Base-by-base conservation (phyloP, 164 flowering plant species). In the Vitis labrusca region DNA sequence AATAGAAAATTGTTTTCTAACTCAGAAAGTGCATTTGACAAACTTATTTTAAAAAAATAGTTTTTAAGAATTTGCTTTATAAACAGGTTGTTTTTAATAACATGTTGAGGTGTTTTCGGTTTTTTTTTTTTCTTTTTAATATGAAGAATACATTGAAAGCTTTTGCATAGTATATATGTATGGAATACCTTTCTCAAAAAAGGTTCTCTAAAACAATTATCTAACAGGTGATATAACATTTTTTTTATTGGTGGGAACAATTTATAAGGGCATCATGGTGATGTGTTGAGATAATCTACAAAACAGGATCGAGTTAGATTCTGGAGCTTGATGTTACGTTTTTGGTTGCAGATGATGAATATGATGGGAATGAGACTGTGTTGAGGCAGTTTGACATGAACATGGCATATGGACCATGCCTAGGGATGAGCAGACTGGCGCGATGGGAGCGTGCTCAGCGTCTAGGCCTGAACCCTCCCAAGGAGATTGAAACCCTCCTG, bases 301-400 rank as follows among this genome's bases (percentile, higher is more conserved):
- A 37, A 37, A 37, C 44, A 37, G 0, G 44, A 37, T 37, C 2
- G 44, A 37, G 44, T 37, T 37, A 37, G 6, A 37, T 37, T 3
- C 44, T 37, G 44, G 44, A 37, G 44, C 44, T 37, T 37, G 44
- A 37, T 37, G 44, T 37, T 37, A 37, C 0, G 5, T 74, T 17
- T 49, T 55, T 65, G 71, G 9, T 72, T 9, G 10, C 59, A 88
- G 97, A 80, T 58, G 86, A 81, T 50, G 44, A 37, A 6, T 71
- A 71, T 51, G 85, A 82, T 57, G 74, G 75, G 65, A 30, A 71
- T 1, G 95, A 92, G 78, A 85, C 86, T 54, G 61, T 85, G 52
- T 56, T 94, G 81, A 86, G 89, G 86, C 90, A 87, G 61, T 92
- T 92, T 52, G 98, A 94, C 77, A 71, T 91, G 94, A 86, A 89